Base-by-base conservation (phyloP, 1,284 basidiomycete genomes). In the Irpex sp. region DNA sequence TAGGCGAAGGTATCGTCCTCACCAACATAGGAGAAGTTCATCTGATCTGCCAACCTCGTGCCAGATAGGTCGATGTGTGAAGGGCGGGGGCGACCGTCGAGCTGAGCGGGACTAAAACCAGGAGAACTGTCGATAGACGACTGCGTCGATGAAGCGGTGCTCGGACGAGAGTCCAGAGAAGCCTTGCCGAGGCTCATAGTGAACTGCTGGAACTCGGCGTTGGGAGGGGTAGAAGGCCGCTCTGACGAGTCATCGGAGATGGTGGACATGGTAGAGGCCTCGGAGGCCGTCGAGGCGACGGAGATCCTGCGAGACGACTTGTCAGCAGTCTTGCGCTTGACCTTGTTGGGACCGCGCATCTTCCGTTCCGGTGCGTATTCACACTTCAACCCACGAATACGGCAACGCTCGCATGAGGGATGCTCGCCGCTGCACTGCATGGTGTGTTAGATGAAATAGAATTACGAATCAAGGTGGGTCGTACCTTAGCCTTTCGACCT, bases 331-430 rank as follows among this genome's bases (percentile, higher is more conserved):
- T 67, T 65, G n/a, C 68, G 64, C 69, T 78, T 80, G 35, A 75
- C 68, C 65, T 86, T 87, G 71, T 84, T 86, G n/a, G 86, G 84
- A 0, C 85, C 86, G 9, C 86, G 81, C 61, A 85, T 81, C 39
- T 84, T 77, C 2, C 84, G 82, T 73, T 89, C 86, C 50, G 84
- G 80, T 0, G 86, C 84, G 67, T 80, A 80, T 59, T 74, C 72
- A 71, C 78, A 80, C 21, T 68, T 60, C 19, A 78, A 71, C 1
- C 76, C 75, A 3, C 77, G 69, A n/a, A 64, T 60, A 31, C 68
- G 55, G 69, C 78, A 80, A 6, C 78, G 74, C 62, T 70, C 66
- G 67, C 78, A 80, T 0, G 69, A 60, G 0, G 77, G 77, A 15
- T 74, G 73, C 15, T 76, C 76, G 46, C 78, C 78, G 61, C 74